Conservation (phyloP, 169 alveolate species). For the Plasmodium billcollinsi region DNA sequence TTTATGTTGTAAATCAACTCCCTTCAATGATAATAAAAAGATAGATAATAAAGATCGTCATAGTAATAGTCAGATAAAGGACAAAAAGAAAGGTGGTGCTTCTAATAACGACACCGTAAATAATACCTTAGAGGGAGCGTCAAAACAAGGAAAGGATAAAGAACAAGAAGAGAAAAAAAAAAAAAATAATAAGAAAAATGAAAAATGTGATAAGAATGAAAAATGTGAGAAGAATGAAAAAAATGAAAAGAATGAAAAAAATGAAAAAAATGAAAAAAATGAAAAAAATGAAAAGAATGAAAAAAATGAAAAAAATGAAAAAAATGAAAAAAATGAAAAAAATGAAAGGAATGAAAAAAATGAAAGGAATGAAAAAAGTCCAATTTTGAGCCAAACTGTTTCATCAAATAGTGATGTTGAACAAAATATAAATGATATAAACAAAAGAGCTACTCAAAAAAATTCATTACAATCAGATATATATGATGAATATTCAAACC, state of each 20-base stretch:
- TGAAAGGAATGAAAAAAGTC: constrained; percentile 4
- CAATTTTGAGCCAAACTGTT: neutral
- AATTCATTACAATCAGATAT: too few species aligned
- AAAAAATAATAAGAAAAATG: constrained; percentile 59
- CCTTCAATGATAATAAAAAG: neutral
- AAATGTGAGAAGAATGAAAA: constrained; percentile 36
- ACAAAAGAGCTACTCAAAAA: constrained; percentile 3
- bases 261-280: constrained; percentile 71
- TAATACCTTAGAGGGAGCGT: constrained; percentile 25
- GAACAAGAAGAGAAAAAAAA: constrained; percentile 72
- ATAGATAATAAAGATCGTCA: neutral
- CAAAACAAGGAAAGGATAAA: constrained; percentile 76
- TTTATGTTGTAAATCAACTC: too few species aligned
- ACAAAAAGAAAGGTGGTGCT: constrained; percentile 8
- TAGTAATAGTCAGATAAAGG: constrained; percentile 18
- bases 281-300: constrained; percentile 53
- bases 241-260: constrained; percentile 54
- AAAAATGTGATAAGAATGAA: constrained; percentile 27
- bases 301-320: neutral
- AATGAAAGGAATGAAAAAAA: neutral
- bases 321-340: neutral
- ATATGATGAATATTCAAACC: constrained; percentile 13
- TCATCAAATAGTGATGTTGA: neutral
- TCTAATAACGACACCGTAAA: constrained; percentile 35
- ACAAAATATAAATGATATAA: constrained; percentile 12